phyloP scores from a whole-genome alignment of 2,329 filamentous ascomycete genomes.

The Fusarium sp. region DNA sequence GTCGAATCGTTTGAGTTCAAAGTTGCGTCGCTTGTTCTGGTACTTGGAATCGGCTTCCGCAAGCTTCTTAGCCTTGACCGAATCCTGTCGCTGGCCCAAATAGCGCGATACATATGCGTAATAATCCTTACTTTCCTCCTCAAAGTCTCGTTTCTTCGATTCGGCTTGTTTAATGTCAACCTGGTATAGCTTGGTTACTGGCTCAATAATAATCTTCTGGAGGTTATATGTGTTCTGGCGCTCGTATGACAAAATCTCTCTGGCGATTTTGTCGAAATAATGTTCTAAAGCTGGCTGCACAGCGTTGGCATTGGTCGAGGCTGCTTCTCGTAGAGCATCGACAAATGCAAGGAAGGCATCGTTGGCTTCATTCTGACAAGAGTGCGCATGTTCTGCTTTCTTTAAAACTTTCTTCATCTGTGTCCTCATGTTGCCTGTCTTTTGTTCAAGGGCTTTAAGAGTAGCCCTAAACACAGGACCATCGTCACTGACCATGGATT shows the following conservation, averaged over 20 bases:
- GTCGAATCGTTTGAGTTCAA: constrained; percentile 97
- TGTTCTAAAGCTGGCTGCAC: constrained; percentile 98
- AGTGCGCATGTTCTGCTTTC: constrained; percentile 88
- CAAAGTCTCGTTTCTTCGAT: constrained; percentile 95
- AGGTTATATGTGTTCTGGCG: constrained; percentile 85
- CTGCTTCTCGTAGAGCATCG: constrained; percentile 87
- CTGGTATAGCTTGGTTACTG: constrained; percentile 89
- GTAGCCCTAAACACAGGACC: constrained; percentile 96
- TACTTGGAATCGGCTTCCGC: constrained; percentile 96
- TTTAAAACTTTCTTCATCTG: constrained; percentile 98
- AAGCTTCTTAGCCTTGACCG: constrained; percentile 96
- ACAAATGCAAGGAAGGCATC: constrained; percentile 86
- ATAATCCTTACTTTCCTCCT: constrained; percentile 98
- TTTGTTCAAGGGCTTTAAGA: constrained; percentile 95
- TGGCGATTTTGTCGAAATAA: constrained; percentile 97
- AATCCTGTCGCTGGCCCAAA: constrained; percentile 95
- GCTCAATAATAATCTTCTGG: constrained; percentile 94
- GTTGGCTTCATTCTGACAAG: constrained; percentile 85
- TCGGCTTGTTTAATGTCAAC: constrained; percentile 98
- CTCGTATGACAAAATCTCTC: constrained; percentile 90
- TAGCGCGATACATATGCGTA: constrained; percentile 96
- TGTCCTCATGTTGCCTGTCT: constrained; percentile 91
- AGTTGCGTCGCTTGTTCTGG: constrained; percentile 90
- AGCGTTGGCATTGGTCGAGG: constrained; percentile 91
- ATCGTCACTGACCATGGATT: constrained; percentile 87